A percentile compares a stretch with the other conserved stretches of the same genome.
Conservation (phyloP, 2,329 filamentous ascomycete species). For the Ophidiomyces ophidiicola region DNA sequence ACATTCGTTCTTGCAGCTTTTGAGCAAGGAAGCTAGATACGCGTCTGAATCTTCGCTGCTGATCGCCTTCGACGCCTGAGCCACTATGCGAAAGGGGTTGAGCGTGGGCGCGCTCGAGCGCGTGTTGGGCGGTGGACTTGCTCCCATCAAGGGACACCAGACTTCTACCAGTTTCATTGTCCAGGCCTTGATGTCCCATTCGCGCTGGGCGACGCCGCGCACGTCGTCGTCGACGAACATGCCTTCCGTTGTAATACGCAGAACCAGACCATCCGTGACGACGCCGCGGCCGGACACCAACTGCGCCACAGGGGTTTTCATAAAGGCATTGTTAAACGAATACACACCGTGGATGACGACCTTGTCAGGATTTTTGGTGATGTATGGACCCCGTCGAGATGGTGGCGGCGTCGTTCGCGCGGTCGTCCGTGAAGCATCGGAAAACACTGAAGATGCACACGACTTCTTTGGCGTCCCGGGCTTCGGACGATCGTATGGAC, state of each 20-base stretch:
- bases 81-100: constrained; percentile 31
- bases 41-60: constrained; percentile 54
- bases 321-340: constrained; percentile 77
- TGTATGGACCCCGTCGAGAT: constrained; percentile 64
- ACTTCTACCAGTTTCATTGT: constrained; percentile 87
- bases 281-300: constrained; percentile 71
- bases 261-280: constrained; percentile 82
- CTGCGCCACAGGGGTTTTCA: constrained; percentile 80
- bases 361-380: constrained; percentile 85
- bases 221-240: constrained; percentile 96
- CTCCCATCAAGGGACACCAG: constrained; percentile 56
- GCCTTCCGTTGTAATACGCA: constrained; percentile 86
- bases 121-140: constrained; percentile 29
- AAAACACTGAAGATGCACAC: constrained; percentile 60
- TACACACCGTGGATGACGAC: constrained; percentile 92
- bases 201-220: constrained; percentile 76
- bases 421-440: constrained; percentile 76
- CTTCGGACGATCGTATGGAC: constrained; percentile 58
- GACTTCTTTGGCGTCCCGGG: constrained; percentile 38
- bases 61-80: constrained; percentile 40
- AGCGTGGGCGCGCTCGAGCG: constrained; percentile 20
- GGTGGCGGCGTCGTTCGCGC: constrained; percentile 72
- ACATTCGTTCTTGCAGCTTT: constrained; percentile 53
- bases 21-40: constrained; percentile 51
- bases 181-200: constrained; percentile 99